These are phyloP conservation scores for Taphrina sp. DNA, from an alignment of 1,139 yeast species.

Conservation along the genomic window DNA sequence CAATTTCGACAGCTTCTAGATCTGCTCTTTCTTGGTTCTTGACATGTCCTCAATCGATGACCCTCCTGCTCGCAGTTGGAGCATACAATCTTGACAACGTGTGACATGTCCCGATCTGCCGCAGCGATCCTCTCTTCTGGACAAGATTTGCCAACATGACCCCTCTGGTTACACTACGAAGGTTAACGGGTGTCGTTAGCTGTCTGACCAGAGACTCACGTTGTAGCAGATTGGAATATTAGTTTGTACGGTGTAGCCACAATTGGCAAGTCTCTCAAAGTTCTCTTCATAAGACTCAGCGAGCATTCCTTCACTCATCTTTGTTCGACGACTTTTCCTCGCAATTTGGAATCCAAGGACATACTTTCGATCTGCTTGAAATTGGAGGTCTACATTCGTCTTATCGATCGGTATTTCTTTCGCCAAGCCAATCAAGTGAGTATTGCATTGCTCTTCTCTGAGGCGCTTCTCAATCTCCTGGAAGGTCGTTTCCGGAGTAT, in stretches of 20 bases:
- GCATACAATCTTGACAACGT: constrained; percentile 7
- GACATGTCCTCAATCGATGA: constrained; percentile 10
- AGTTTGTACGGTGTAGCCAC: constrained; percentile 7
- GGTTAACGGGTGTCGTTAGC: not conserved
- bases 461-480: constrained; percentile 5
- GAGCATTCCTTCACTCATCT: constrained; percentile 19
- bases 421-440: not conserved
- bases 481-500: constrained; percentile 12
- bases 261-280: constrained; percentile 17
- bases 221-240: constrained; percentile 11
- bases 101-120: constrained; percentile 13
- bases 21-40: constrained; percentile 4
- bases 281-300: constrained; percentile 17
- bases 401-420: constrained; percentile 10
- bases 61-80: constrained; percentile 13
- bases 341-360: constrained; percentile 13
- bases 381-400: constrained; percentile 11
- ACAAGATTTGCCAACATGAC: constrained; percentile 14
- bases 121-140: constrained; percentile 1
- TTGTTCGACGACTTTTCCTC: constrained; percentile 3
- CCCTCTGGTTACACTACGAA: constrained; percentile 14
- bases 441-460: constrained; percentile 8
- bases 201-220: not conserved
- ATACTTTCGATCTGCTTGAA: constrained; percentile 5
- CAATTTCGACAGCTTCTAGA: constrained; percentile 3